A percentile compares a stretch with the other conserved stretches of the same genome.
phyloP scores from a whole-genome alignment of 345 rosid species.

The Lumnitzera littorea region DNA sequence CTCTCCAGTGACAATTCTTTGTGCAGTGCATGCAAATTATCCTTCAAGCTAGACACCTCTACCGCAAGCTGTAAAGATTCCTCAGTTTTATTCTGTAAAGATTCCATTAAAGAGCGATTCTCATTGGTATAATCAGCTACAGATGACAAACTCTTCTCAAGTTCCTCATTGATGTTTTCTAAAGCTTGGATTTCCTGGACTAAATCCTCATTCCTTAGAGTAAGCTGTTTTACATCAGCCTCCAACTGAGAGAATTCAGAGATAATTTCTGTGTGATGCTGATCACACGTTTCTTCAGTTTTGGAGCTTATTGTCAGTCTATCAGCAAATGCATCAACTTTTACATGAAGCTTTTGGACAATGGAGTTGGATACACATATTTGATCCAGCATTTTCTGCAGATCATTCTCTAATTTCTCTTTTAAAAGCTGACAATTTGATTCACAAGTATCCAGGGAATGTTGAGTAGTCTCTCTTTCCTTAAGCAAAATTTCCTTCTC shows the following conservation, averaged over 20 bases:
- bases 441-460: conserved; percentile 35
- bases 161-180: conserved; percentile 45
- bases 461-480: conserved; percentile 44
- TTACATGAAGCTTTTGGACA: conserved; percentile 55
- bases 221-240: conserved; percentile 44
- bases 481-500: conserved; percentile 44
- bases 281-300: conserved; percentile 43
- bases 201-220: conserved; percentile 44
- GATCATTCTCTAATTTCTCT: conserved; percentile 44
- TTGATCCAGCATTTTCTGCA: conserved; percentile 33
- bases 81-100: conserved; percentile 47
- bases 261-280: conserved; percentile 35
- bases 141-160: conserved; percentile 42
- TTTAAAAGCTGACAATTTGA: conserved; percentile 43
- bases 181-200: conserved; percentile 45
- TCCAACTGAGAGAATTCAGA: conserved; percentile 53
- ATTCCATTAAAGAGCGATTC: conserved; percentile 41
- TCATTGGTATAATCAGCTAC: conserved; percentile 46
- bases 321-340: conserved; percentile 46
- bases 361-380: conserved; percentile 37
- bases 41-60: conserved; percentile 29
- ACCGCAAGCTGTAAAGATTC: conserved; percentile 37
- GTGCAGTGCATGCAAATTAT: conserved; percentile 18
- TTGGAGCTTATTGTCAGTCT: conserved; percentile 43
- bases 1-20: conserved; percentile 46